Evolutionary conservation across 176 grass and related monocot genomes (phyloP).

Genomic region (Saccharum spontaneum): DNA sequence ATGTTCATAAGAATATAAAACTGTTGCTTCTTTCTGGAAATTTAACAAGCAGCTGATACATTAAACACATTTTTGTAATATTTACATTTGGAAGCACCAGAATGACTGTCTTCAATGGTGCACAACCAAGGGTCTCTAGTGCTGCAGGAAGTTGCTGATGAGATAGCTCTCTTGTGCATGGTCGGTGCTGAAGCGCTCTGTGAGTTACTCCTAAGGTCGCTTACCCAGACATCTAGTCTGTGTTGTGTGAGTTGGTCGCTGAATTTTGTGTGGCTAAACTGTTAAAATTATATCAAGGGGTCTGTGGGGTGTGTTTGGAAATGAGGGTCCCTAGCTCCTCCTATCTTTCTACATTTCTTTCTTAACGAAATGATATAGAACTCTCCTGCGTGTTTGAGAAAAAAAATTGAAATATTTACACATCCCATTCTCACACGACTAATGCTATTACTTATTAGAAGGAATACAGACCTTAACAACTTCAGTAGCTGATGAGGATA

Average conservation of each 20-base stretch:
- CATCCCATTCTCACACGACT: constrained; percentile 14
- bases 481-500: constrained; percentile 90
- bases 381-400: neutral
- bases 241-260: neutral
- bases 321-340: neutral
- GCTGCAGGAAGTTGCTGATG: too few species aligned
- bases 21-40: neutral
- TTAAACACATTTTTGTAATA: constrained; percentile 20
- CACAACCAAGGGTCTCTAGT: neutral
- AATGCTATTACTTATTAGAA: neutral
- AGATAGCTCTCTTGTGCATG: too few species aligned
- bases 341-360: neutral
- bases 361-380: neutral
- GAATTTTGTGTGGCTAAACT: neutral
- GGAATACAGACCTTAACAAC: constrained; percentile 84
- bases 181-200: too few species aligned
- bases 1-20: constrained; percentile 17
- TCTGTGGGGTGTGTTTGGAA: neutral
- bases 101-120: neutral
- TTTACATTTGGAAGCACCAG: constrained; percentile 2
- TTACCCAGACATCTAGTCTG: neutral
- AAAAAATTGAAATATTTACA: constrained; percentile 22
- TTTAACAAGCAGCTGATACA: neutral
- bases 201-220: too few species aligned
- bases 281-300: too few species aligned